Evolutionary conservation across 768 basidiomycete species (phyloP), one percentile per base, ranked within the genome.

Genomic region (Termitomyces sp.): DNA sequence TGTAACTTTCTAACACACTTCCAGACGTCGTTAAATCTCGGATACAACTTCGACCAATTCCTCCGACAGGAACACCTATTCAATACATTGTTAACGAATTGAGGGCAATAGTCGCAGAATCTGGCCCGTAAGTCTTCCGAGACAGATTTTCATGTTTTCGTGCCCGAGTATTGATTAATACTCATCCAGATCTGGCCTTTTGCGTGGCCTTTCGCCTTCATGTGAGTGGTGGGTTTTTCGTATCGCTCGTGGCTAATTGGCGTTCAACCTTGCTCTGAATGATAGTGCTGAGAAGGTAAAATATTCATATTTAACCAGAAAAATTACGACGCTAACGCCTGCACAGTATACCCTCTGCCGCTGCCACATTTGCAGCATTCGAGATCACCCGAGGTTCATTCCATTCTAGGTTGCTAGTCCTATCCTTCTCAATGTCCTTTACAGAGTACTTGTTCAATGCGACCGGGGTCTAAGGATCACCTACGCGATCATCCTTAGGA

Each of bases 21-120:
- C 29, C 22, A 90, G 94, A 98, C 61, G 91, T 97, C 5, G 82
- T 95, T 32, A 98, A 98, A 74, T 94, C 92, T 4, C 85, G 93
- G 36, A 78, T 97, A 10, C 95, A 98, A 65, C 79, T 95, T 7
- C 84, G 90, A 0, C 65, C 79, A 0, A 82, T 76, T 2, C 93
- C 95, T 0, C 92, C 93, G 9, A 74, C 73, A 37, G 83, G 92
- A 2, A 86, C 82, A 5, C 88, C 88, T 7, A 80, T 84, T 59
- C 85, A 78, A 55, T 97, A 97, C 64, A 92, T 98, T 46, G 75
- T 76, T 0, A 71, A 74, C 34, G 94, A 96, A 65, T 60, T 94
- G n/a, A 78, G 72, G 54, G 69, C 76, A 0, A 80, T 96, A 27
- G 70, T 94, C 1, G 69, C 75, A 8, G 91, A 92, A 71, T 82